phyloP scores from a whole-genome alignment of 2,329 filamentous ascomycete species.

The Verruconis gallopava region DNA sequence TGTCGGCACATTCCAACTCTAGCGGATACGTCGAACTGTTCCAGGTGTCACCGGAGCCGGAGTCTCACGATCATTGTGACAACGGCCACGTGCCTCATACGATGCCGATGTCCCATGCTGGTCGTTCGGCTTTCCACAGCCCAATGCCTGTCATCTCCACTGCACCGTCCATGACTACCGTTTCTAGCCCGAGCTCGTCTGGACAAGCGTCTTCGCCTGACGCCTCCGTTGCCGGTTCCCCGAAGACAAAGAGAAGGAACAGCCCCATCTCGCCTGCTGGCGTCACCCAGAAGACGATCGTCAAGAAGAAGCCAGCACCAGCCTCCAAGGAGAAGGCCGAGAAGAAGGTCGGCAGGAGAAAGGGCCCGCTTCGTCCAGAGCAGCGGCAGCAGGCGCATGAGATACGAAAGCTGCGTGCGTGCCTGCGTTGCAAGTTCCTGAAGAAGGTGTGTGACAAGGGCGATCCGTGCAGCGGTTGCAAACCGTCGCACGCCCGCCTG shows the following conservation, averaged over 20 bases:
- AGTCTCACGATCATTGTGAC: constrained; percentile 43
- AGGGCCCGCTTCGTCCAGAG: constrained; percentile 80
- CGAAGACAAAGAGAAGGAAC: constrained; percentile 53
- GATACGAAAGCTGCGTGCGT: constrained; percentile 88
- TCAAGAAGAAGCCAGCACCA: constrained; percentile 48
- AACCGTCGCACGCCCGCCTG: constrained; percentile 85
- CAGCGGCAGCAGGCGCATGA: constrained; percentile 94
- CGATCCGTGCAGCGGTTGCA: constrained; percentile 87
- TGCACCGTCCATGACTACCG: constrained; percentile 32
- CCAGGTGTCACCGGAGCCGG: constrained; percentile 69
- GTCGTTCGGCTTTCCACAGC: constrained; percentile 13
- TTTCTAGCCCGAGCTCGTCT: constrained; percentile 47
- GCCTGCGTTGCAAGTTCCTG: constrained; percentile 91
- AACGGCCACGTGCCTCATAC: constrained; percentile 38
- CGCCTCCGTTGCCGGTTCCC: constrained; percentile 38
- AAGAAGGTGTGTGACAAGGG: constrained; percentile 99
- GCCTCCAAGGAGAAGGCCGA: constrained; percentile 70
- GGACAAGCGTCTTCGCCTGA: constrained; percentile 45
- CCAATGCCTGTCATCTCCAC: constrained; percentile 21
- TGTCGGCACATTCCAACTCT: constrained; percentile 50
- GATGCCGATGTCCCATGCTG: constrained; percentile 37
- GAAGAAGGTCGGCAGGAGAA: constrained; percentile 86
- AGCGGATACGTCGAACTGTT: constrained; percentile 74
- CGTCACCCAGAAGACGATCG: constrained; percentile 72
- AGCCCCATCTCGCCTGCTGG: constrained; percentile 45